A percentile compares a stretch with the other conserved stretches of the same genome.
These are phyloP conservation scores for Eucalyptus guilfoylei DNA, from an alignment of 345 rosid genomes.

Conservation along the genomic window DNA sequence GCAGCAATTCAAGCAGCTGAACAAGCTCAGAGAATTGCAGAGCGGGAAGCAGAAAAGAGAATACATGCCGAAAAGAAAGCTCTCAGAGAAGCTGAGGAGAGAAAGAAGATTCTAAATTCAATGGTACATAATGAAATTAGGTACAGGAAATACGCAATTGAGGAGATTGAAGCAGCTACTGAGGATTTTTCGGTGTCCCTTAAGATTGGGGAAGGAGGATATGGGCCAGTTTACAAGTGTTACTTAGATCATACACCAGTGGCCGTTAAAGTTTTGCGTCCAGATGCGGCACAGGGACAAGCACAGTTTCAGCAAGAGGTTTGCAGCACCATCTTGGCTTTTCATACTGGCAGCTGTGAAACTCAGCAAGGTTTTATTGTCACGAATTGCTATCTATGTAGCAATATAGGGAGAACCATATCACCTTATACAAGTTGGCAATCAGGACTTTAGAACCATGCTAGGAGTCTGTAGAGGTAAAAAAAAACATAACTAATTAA, in stretches of 20 bases:
- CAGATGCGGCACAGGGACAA: slow-evolving; percentile 82
- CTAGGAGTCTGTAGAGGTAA: not conserved
- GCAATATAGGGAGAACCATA: not conserved
- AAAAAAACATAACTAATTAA: not conserved
- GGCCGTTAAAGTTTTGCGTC: slow-evolving; percentile 75
- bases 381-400: not conserved
- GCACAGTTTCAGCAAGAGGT: slow-evolving; percentile 82
- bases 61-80: slow-evolving; percentile 29
- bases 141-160: slow-evolving; percentile 54
- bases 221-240: slow-evolving; percentile 73
- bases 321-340: not conserved
- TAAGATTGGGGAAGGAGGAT: slow-evolving; percentile 95
- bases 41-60: slow-evolving; percentile 51
- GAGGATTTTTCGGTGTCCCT: slow-evolving; percentile 29
- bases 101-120: slow-evolving; percentile 8
- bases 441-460: not conserved
- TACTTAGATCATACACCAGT: slow-evolving; percentile 62
- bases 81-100: slow-evolving; percentile 14
- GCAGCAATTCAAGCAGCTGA: slow-evolving; percentile 55
- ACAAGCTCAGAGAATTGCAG: slow-evolving; percentile 39
- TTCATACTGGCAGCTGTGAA: not conserved
- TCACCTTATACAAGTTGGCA: not conserved
- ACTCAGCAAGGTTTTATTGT: not conserved
- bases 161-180: slow-evolving; percentile 76
- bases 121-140: slow-evolving; percentile 7